These are phyloP conservation scores for Aspergillus terreus DNA, from an alignment of 2,329 filamentous ascomycete species.

Conservation along the genomic window DNA sequence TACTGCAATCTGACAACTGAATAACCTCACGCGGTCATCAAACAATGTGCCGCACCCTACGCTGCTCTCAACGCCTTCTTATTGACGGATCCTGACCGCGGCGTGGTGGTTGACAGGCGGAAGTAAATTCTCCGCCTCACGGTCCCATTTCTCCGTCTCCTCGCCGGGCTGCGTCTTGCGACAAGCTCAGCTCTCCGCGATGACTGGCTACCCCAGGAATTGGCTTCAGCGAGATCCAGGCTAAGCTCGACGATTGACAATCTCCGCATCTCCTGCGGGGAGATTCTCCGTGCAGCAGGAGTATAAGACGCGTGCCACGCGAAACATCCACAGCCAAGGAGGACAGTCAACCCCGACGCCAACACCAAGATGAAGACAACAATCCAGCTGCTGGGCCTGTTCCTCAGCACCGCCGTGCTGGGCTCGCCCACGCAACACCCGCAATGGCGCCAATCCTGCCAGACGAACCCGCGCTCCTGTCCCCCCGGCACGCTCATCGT, in stretches of 20 bases:
- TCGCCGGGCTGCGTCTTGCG: neutral
- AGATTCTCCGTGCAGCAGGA: neutral
- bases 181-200: neutral
- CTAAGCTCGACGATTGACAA: neutral
- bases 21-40: no score
- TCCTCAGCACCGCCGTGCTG: constrained; percentile 2
- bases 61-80: no score
- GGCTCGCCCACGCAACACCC: constrained; percentile 1
- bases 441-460: constrained; percentile 20
- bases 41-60: no score
- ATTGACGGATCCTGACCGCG: no score
- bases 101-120: constrained; percentile 12
- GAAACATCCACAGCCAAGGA: neutral
- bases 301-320: neutral
- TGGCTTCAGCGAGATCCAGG: neutral
- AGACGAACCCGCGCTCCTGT: constrained; percentile 21
- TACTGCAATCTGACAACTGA: neutral
- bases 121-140: constrained; percentile 17
- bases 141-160: constrained; percentile 19
- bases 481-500: constrained; percentile 27
- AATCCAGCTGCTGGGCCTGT: neutral
- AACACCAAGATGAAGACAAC: neutral
- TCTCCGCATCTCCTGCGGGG: neutral
- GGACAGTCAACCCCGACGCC: neutral
- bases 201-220: neutral